These are phyloP conservation scores for Punica granatum DNA, from an alignment of 345 rosid species.

Conservation along the genomic window DNA sequence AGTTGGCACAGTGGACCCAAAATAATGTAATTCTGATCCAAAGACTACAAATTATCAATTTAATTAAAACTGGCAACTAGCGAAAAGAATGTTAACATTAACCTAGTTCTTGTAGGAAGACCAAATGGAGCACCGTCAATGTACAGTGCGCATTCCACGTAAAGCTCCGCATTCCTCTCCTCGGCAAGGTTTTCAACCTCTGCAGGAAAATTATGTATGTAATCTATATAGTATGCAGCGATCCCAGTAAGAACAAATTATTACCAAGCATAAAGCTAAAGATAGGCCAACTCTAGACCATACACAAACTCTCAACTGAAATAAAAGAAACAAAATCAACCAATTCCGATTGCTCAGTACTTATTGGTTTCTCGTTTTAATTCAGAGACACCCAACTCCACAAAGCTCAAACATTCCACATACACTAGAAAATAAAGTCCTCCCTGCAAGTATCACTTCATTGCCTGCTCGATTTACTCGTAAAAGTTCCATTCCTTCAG, in stretches of 20 bases:
- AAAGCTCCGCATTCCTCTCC: slow-evolving; percentile 67
- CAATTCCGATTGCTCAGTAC: background rate
- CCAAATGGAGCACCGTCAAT: slow-evolving; percentile 93
- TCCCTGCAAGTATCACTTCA: background rate
- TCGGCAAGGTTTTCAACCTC: slow-evolving; percentile 41
- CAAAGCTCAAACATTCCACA: background rate
- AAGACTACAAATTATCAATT: background rate
- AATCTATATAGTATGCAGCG: background rate
- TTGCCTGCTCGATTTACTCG: no score
- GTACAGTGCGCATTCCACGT: slow-evolving; percentile 71
- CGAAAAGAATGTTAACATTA: background rate
- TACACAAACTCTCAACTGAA: background rate
- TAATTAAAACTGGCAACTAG: background rate
- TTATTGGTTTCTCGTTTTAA: background rate
- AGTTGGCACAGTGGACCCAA: background rate
- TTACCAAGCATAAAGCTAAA: background rate
- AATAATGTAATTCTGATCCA: background rate
- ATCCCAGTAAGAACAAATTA: background rate
- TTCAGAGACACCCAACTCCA: background rate
- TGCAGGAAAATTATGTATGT: slow-evolving; percentile 15
- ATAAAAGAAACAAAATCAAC: background rate
- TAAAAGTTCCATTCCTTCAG: no score
- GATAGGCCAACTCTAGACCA: background rate
- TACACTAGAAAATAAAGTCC: no score
- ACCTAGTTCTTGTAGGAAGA: slow-evolving; percentile 91